Base-by-base conservation (phyloP, 2,329 filamentous ascomycete species). In the Exophiala sp. region DNA sequence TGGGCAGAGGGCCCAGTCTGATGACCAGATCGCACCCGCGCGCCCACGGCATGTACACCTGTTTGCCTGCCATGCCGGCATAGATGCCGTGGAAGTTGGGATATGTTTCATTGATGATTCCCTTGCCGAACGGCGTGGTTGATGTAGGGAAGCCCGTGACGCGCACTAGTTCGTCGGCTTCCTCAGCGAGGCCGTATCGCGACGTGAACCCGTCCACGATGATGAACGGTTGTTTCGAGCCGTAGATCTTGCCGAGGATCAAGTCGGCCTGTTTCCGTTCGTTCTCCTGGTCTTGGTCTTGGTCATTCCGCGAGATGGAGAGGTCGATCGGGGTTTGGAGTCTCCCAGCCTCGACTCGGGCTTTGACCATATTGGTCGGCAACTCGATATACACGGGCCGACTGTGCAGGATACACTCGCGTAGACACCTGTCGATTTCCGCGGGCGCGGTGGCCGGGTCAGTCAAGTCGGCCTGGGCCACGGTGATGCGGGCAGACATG, bases 311-410 rank as follows among this genome's bases (percentile, higher is more conserved):
- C 11, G 52, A 42, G n/a, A 37, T 48, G 3, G 56, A 48, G n/a
- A 56, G 47, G 30, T 62, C 50, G 24, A 60, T 53, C 4, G 56
- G 52, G 10, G 23, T 54, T 8, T 49, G 39, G 9, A 60, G 47
- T 3, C 29, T 23, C 2, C 51, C 46, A 7, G 54, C 42, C 8
- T 53, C 42, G 2, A 61, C 56, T 44, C 45, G 51, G 2, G 50
- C 48, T 27, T 51, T 53, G 30, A 60, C 58, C 58, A 60, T 57
- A 34, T 58, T 55, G 32, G 56, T 61, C 2, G 78, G 79, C 3
- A 82, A 58, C 54, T 77, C 73, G 16, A 81, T 72, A 51, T 79
- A 81, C 1, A 78, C 79, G 0, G 79, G 79, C 2, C 75, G 68
- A 48, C 74, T 77, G 30, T 77, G 72, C 40, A 74, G 57, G 27